Evolutionary conservation across 345 rosid species (phyloP), one percentile per base, ranked within the genome.

Genomic region (Salix dunnii): DNA sequence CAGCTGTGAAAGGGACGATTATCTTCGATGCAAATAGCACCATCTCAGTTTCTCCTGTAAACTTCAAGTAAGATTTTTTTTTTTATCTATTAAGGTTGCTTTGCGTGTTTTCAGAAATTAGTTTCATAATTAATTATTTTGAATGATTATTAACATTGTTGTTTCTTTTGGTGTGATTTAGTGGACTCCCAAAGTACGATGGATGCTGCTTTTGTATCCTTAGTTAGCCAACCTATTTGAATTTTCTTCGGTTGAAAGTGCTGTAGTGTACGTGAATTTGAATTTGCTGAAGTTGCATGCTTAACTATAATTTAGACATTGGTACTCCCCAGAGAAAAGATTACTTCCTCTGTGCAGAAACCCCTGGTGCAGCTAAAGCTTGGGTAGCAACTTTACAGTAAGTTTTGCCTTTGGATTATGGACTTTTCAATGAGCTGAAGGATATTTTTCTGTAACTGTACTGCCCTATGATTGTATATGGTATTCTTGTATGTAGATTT

Each of bases 141-240:
- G 69, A 28, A 62, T 76, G 62, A n/a, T 75, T 30, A 61, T 72
- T 78, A 63, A 81, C 70, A 6, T 20, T 35, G 25, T 23, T 58
- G 38, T 80, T 12, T 81, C 69, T 66, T 63, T 74, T 66, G 74
- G 17, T 80, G 48, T 82, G 76, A 35, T 88, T 79, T 84, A 96
- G 99, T 85, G 99, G 98, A 71, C 90, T 96, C 79, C 98, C 94
- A 25, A 94, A 92, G 80, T 96, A 92, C 30, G 94, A 94, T 61
- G 97, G 97, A 77, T 96, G 99, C 80, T 96, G 98, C 82, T 81
- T 96, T 74, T 96, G 99, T 96, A 96, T 96, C 99, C 97, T 74
- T 73, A 68, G 65, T 64, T 25, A 18, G 51, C 58, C 53, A 42
- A n/a, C 74, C 28, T 33, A 3, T 62, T 65, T 17, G 14, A 25